Evolutionary conservation across 2,329 filamentous ascomycete genomes (phyloP).

Genomic region (Colletotrichum chrysophilum): DNA sequence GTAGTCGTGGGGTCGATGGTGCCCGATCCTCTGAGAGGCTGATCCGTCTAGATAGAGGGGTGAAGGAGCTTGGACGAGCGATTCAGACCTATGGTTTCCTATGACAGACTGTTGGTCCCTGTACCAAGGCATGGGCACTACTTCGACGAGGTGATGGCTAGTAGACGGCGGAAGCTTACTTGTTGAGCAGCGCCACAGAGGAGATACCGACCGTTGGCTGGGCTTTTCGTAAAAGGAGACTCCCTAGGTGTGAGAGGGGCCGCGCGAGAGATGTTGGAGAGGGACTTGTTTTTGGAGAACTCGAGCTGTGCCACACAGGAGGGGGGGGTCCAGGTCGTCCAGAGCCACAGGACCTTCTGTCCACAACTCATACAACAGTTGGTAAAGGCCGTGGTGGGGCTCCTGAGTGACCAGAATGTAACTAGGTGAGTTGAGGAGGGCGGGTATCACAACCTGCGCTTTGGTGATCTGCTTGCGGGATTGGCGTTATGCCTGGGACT

Average conservation of each 20-base stretch:
- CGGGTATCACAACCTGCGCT: constrained; percentile 5
- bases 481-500: constrained; percentile 7
- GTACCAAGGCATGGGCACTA: constrained; percentile 3
- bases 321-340: neutral
- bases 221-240: neutral
- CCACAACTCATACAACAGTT: neutral
- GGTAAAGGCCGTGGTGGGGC: constrained; percentile 17
- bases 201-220: neutral
- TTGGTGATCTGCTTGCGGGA: constrained; percentile 4
- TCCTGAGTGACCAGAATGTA: neutral
- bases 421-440: neutral
- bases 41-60: neutral
- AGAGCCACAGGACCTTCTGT: constrained; percentile 10
- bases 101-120: neutral
- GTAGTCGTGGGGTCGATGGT: neutral
- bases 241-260: neutral
- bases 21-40: neutral
- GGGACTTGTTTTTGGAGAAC: neutral
- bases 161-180: neutral
- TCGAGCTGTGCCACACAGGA: neutral
- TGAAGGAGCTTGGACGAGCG: neutral
- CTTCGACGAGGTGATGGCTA: neutral
- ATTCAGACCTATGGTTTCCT: neutral
- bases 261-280: neutral
- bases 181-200: neutral